Evolutionary conservation across 2,329 filamentous ascomycete genomes (phyloP), one percentile per base, ranked within the genome.

Genomic region (Claviceps capensis): DNA sequence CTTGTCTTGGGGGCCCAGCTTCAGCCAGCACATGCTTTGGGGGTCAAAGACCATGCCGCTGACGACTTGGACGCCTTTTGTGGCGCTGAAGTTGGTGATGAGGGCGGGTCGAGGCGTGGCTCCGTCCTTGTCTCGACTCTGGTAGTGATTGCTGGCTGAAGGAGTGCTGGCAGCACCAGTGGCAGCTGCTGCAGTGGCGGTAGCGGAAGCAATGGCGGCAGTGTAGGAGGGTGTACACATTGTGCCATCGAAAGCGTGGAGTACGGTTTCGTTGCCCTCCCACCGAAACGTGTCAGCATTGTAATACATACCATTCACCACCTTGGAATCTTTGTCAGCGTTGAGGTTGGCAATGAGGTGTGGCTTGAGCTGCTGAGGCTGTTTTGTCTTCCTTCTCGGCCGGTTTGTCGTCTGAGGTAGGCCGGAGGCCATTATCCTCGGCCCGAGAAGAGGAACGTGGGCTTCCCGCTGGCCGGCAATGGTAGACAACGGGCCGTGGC

Each of bases 1-100:
- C 49, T 72, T 72, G n/a, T 66, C 65, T 34, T 75, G 65, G 17
- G 72, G 67, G 47, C 76, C 73, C 55, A 93, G 74, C 67, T 95
- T 96, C 52, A 97, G 77, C 93, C 93, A 98, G 66, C 89, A 94
- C 91, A 98, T 97, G 60, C 88, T 88, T 56, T 88, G 84, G 3
- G 93, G 93, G 63, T 98, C 93, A 65, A 97, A 98, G 9, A 97
- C 86, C 93, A 98, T 98, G 59, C 89, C 88, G n/a, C 89, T 87
- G 53, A 96, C 89, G 38, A 96, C 86, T 68, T 96, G 90, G 14
- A 95, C 85, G 55, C 88, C 90, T 62, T 91, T 87, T 55, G 84
- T 83, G 4, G 83, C 78, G 51, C 85, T 86, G 58, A 96, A 87
- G 58, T 95, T 93, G 47, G 89, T 89, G 61, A 98, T 98, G 17